Percentiles rank a stretch among this genome's conserved stretches.
phyloP scores from a whole-genome alignment of 1,284 basidiomycete genomes.

The Heterobasidion irregulare region DNA sequence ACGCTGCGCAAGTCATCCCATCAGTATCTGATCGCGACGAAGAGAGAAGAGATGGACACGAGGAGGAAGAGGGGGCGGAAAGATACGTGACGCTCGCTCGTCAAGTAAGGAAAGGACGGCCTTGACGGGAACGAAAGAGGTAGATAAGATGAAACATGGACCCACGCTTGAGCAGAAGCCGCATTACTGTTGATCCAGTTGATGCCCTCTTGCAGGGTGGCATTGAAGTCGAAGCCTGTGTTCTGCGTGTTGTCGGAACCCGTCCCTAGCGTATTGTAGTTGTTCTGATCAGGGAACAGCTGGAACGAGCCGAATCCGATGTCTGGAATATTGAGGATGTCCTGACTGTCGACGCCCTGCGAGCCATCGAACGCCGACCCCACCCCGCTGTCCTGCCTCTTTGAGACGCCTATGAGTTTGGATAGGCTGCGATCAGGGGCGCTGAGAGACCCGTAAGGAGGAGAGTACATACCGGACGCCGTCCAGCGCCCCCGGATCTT shows the following conservation, averaged over 20 bases:
- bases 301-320: conserved; percentile 54
- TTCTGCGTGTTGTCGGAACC: background rate
- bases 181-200: conserved; percentile 49
- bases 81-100: background rate
- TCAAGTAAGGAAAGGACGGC: background rate
- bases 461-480: conserved; percentile 34
- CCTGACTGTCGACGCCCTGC: conserved; percentile 58
- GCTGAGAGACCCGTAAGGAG: background rate
- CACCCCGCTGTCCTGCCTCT: conserved; percentile 30
- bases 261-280: conserved; percentile 31
- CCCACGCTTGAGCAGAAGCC: conserved; percentile 34
- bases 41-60: background rate
- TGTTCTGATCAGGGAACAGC: conserved; percentile 59
- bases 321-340: conserved; percentile 47
- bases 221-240: conserved; percentile 33
- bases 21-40: background rate
- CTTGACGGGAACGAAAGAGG: background rate
- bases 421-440: background rate
- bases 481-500: conserved; percentile 55
- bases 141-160: conserved; percentile 3
- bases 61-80: background rate
- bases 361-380: conserved; percentile 51
- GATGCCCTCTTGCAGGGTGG: conserved; percentile 38
- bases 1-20: conserved; percentile 25
- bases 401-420: conserved; percentile 25